Conservation (phyloP, 129 eudicot genomes). For the Calendula officinalis region DNA sequence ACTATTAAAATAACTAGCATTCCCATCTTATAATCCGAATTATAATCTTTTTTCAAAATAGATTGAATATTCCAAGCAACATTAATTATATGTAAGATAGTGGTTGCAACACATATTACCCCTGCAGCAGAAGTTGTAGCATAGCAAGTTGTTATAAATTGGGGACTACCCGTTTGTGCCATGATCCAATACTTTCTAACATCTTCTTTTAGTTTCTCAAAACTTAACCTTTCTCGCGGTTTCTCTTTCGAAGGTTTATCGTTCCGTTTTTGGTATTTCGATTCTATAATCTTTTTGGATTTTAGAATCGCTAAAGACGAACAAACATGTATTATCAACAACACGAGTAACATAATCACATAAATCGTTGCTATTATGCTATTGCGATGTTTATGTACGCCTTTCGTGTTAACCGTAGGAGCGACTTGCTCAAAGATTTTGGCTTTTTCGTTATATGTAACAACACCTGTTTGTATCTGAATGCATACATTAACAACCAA, state of each 20-base stretch:
- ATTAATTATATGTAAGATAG: not conserved
- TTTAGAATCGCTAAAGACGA: conserved; percentile 27
- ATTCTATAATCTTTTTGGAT: conserved; percentile 23
- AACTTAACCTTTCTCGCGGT: not conserved
- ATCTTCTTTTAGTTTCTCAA: conserved; percentile 5
- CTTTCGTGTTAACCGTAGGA: not conserved
- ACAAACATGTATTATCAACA: not conserved
- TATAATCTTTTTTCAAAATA: not conserved
- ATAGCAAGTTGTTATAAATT: not conserved
- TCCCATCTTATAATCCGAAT: not conserved
- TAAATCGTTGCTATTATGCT: not conserved
- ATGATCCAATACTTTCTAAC: conserved; percentile 4
- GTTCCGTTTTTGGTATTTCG: conserved; percentile 15
- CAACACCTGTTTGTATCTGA: not conserved
- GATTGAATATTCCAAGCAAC: not conserved
- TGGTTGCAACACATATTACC: not conserved
- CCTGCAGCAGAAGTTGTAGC: not conserved
- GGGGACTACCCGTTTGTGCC: not conserved
- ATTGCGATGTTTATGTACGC: not conserved
- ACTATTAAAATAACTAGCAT: not conserved
- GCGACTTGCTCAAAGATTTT: not conserved
- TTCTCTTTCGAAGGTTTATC: not conserved
- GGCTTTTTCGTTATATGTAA: not conserved
- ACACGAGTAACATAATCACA: conserved; percentile 9
- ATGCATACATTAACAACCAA: conserved; percentile 30